phyloP scores from a whole-genome alignment of 257 asterid genomes.

The Fraxinus pennsylvanica region DNA sequence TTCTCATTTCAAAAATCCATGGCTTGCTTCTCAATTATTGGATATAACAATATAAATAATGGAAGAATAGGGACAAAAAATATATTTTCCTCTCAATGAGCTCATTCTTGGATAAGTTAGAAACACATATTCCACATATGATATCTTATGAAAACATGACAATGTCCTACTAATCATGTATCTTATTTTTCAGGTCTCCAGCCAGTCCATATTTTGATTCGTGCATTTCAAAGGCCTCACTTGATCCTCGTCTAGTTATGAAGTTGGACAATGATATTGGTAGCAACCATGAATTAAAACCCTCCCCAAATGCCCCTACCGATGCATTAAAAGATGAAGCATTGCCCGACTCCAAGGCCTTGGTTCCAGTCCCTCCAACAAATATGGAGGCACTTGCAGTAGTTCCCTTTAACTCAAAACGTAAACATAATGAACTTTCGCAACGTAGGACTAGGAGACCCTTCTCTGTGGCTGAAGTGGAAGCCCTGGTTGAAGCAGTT shows the following conservation, averaged over 20 bases:
- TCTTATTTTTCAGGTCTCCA: conserved; percentile 51
- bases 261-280: conserved; percentile 41
- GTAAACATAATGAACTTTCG: conserved; percentile 62
- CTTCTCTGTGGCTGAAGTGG: conserved; percentile 86
- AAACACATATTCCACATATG: neutral
- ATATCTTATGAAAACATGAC: neutral
- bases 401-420: conserved; percentile 56
- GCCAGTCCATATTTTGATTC: conserved; percentile 51
- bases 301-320: conserved; percentile 39
- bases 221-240: conserved; percentile 45
- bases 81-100: neutral
- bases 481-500: conserved; percentile 91
- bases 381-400: conserved; percentile 60
- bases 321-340: conserved; percentile 36
- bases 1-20: neutral
- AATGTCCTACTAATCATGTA: neutral
- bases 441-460: conserved; percentile 95
- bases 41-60: neutral
- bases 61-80: neutral
- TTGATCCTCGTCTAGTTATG: conserved; percentile 36
- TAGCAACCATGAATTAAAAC: conserved; percentile 27
- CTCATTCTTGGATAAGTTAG: neutral
- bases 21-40: neutral
- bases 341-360: conserved; percentile 54
- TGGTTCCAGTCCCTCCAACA: conserved; percentile 46